Evolutionary conservation across 495 filamentous ascomycete species (phyloP).

Genomic region (Penicillium cinerascens): DNA sequence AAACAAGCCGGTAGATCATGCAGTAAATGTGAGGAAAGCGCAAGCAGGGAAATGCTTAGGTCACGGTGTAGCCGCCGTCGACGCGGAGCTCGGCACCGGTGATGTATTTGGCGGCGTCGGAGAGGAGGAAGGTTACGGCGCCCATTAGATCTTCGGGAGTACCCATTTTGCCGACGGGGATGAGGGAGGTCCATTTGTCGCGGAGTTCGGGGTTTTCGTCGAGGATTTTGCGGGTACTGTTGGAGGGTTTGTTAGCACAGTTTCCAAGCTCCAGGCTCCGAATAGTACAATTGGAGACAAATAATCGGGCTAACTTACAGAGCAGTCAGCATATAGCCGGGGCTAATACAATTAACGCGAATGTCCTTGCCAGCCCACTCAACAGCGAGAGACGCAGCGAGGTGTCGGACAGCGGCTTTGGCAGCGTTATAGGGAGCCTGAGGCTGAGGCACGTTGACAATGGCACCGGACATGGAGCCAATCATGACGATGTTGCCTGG

Average conservation of each 20-base stretch:
- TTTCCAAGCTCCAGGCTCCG: background rate
- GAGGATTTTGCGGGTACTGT: slow-evolving; percentile 87
- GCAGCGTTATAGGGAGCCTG: slow-evolving; percentile 89
- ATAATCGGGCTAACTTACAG: slow-evolving; percentile 44
- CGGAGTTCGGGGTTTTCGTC: slow-evolving; percentile 87
- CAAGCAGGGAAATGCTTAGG: slow-evolving; percentile 42
- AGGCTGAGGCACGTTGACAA: slow-evolving; percentile 93
- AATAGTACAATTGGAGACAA: background rate
- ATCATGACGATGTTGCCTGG: slow-evolving; percentile 91
- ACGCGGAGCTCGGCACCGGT: slow-evolving; percentile 88
- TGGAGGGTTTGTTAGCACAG: slow-evolving; percentile 13
- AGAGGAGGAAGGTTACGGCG: slow-evolving; percentile 82
- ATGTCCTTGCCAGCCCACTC: slow-evolving; percentile 86
- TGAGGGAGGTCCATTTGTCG: slow-evolving; percentile 83
- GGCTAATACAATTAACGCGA: slow-evolving; percentile 86
- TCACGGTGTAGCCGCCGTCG: slow-evolving; percentile 88
- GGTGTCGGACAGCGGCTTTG: slow-evolving; percentile 84
- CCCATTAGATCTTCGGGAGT: slow-evolving; percentile 91
- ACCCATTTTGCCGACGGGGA: slow-evolving; percentile 90
- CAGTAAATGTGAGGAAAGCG: background rate
- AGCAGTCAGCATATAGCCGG: slow-evolving; percentile 92
- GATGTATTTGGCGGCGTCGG: slow-evolving; percentile 80
- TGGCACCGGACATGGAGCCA: slow-evolving; percentile 86
- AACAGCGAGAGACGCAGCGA: slow-evolving; percentile 76
- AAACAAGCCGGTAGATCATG: slow-evolving; percentile 1